Conservation (phyloP, 164 flowering plant genomes). For the Kalanchoe fedtschenkoi region DNA sequence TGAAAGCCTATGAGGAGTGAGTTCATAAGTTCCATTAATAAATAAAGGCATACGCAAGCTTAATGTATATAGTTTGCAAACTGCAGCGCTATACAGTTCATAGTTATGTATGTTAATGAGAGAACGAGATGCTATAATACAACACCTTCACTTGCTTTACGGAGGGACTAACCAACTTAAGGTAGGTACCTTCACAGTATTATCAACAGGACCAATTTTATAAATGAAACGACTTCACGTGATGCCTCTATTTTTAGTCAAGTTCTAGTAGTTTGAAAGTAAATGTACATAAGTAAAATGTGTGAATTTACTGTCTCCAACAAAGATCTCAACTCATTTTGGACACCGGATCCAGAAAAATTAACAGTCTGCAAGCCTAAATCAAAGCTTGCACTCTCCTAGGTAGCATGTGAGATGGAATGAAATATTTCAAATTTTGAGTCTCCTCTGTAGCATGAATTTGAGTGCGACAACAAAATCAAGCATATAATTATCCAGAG, state of each 20-base stretch:
- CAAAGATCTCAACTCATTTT: neutral
- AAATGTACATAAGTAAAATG: neutral
- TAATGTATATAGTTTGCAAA: neutral
- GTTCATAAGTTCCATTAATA: constrained; percentile 15
- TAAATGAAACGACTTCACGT: neutral
- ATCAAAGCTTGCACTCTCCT: neutral
- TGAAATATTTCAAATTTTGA: too few species aligned
- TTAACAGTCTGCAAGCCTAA: neutral
- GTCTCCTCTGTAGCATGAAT: too few species aligned
- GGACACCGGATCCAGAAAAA: neutral
- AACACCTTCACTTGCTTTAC: neutral
- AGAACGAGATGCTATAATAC: neutral
- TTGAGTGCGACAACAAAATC: neutral
- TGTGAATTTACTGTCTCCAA: neutral
- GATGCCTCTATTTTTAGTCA: neutral
- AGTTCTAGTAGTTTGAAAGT: neutral
- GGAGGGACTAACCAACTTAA: neutral
- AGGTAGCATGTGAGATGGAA: too few species aligned
- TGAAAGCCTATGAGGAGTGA: constrained; percentile 64
- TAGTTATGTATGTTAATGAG: neutral
- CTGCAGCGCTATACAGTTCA: neutral
- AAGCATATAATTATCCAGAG: neutral
- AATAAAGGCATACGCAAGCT: neutral
- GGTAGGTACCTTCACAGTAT: neutral
- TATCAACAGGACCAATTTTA: neutral